These are phyloP conservation scores for Chenopodium formosanum DNA, from an alignment of 148 eudicot species.

Conservation along the genomic window DNA sequence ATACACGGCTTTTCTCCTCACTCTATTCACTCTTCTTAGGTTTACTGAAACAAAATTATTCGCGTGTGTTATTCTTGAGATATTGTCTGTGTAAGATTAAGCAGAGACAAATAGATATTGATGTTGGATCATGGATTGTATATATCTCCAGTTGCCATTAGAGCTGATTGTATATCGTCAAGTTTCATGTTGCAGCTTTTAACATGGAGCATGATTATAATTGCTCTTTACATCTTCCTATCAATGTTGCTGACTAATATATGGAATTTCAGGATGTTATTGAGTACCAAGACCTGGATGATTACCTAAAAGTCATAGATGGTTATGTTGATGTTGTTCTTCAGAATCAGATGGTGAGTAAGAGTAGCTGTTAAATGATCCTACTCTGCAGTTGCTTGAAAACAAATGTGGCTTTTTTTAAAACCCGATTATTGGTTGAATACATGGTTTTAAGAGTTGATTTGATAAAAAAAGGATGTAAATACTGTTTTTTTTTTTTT, in stretches of 20 bases:
- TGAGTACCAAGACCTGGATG: constrained; percentile 42
- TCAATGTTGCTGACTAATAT: not conserved
- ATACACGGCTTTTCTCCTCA: not conserved
- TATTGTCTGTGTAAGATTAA: not conserved
- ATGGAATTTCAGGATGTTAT: constrained; percentile 49
- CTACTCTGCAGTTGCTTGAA: constrained; percentile 1
- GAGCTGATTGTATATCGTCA: not conserved
- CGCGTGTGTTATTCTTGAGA: not conserved
- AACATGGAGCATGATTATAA: not conserved
- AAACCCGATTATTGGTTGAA: no score
- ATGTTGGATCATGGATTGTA: not conserved
- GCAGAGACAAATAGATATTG: not conserved
- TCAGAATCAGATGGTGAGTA: constrained; percentile 69
- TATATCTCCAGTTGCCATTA: not conserved
- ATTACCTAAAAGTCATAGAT: constrained; percentile 60
- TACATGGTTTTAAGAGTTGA: no score
- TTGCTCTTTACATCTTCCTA: not conserved
- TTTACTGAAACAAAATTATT: not conserved
- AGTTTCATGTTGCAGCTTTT: not conserved
- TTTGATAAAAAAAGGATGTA: no score
- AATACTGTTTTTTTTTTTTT: no score
- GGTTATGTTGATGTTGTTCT: constrained; percentile 65
- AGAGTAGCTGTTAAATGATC: not conserved
- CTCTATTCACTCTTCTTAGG: not conserved
- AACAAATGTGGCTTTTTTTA: no score